Percentiles rank a stretch among this genome's conserved stretches.
These are phyloP conservation scores for Plasmodium coatneyi DNA, from an alignment of 169 alveolate species.

Conservation along the genomic window DNA sequence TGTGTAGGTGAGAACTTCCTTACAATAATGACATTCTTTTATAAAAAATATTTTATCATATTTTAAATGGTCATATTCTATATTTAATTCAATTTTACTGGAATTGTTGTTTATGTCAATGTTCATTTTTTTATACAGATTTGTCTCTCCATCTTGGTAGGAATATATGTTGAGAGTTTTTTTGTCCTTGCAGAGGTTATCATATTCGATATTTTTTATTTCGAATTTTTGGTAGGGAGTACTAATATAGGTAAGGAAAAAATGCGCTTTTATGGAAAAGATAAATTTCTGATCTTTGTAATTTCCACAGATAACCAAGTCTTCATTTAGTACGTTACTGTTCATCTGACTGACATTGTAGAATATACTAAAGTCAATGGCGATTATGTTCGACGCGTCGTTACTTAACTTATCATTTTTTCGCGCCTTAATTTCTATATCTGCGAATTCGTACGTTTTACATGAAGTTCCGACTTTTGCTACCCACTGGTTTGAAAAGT, in stretches of 20 bases:
- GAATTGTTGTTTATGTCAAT: slow-evolving; percentile 26
- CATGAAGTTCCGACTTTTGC: slow-evolving; percentile 58
- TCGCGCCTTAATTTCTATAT: slow-evolving; percentile 5
- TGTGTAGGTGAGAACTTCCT: neutral
- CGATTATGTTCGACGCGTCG: slow-evolving; percentile 11
- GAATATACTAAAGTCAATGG: slow-evolving; percentile 15
- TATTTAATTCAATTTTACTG: slow-evolving; percentile 14
- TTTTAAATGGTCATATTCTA: slow-evolving; percentile 35
- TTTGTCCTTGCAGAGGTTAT: slow-evolving; percentile 1
- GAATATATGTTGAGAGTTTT: slow-evolving; percentile 53
- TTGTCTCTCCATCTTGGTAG: slow-evolving; percentile 28
- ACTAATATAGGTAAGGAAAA: slow-evolving; percentile 20
- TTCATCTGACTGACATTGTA: slow-evolving; percentile 11
- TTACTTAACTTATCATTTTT: slow-evolving; percentile 17
- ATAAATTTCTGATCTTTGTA: slow-evolving; percentile 26
- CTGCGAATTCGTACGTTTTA: slow-evolving; percentile 23
- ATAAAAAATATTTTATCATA: slow-evolving; percentile 57
- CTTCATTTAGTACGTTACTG: slow-evolving; percentile 25
- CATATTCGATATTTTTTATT: slow-evolving; percentile 1
- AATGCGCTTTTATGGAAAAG: slow-evolving; percentile 36
- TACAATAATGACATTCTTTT: slow-evolving; percentile 56
- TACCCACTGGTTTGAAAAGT: slow-evolving; percentile 27
- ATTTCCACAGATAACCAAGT: slow-evolving; percentile 66
- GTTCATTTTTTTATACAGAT: slow-evolving; percentile 33
- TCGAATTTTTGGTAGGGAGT: slow-evolving; percentile 34